Evolutionary conservation across 768 basidiomycete species (phyloP).

Genomic region (Leucosporidium scottii): DNA sequence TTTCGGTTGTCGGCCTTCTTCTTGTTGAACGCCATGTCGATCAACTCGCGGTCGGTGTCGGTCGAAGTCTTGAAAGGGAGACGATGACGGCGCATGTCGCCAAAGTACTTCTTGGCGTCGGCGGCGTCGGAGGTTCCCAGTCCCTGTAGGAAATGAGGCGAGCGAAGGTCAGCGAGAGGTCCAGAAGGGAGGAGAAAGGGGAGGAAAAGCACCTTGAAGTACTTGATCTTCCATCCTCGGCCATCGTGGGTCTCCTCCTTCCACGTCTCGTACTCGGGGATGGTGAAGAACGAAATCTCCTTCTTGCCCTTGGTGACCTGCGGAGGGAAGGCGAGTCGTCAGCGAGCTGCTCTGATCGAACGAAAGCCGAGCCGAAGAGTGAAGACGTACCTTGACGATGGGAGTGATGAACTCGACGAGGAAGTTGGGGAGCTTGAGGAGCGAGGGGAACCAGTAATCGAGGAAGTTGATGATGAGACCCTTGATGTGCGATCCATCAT

Average conservation of each 20-base stretch:
- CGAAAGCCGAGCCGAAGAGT: background rate
- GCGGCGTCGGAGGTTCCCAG: constrained; percentile 83
- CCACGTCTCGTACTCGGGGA: constrained; percentile 95
- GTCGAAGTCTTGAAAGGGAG: constrained; percentile 79
- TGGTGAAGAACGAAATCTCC: constrained; percentile 83
- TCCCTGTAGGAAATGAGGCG: constrained; percentile 58
- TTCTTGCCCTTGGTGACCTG: constrained; percentile 72
- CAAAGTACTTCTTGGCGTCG: constrained; percentile 89
- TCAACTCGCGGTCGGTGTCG: constrained; percentile 74
- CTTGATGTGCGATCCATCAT: constrained; percentile 99
- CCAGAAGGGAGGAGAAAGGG: background rate
- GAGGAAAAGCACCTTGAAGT: constrained; percentile 73
- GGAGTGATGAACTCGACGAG: constrained; percentile 97
- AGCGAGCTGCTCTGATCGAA: background rate
- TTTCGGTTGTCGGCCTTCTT: constrained; percentile 98
- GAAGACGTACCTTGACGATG: constrained; percentile 70
- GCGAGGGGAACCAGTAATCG: constrained; percentile 91
- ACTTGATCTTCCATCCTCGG: constrained; percentile 86
- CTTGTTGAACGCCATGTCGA: constrained; percentile 98
- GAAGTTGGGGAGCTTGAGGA: constrained; percentile 83
- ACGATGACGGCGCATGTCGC: constrained; percentile 85
- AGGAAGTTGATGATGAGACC: constrained; percentile 97
- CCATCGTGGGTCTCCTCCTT: constrained; percentile 61
- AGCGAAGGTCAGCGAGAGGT: background rate
- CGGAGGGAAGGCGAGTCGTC: background rate